These are phyloP conservation scores for Colletotrichum chlorophyti DNA, from an alignment of 2,329 filamentous ascomycete genomes.

Conservation along the genomic window DNA sequence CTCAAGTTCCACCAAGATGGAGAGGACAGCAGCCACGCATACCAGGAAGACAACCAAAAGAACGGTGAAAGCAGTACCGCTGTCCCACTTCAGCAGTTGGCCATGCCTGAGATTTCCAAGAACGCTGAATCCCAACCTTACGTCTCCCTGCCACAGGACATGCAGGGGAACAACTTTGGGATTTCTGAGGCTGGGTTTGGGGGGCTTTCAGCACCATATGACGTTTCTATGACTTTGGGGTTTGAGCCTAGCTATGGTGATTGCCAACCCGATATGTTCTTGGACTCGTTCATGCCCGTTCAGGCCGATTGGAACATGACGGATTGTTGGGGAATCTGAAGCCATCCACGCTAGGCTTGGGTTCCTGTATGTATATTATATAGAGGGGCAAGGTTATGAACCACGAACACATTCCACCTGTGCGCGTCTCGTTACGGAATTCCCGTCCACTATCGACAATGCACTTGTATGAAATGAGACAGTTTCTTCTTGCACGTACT, in stretches of 20 bases:
- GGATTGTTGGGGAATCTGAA: not conserved
- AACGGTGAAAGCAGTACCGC: not conserved
- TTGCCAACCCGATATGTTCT: conserved; percentile 14
- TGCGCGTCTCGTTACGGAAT: too few relatives aligned
- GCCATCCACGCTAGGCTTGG: too few relatives aligned
- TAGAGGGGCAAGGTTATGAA: too few relatives aligned
- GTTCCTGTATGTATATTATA: too few relatives aligned
- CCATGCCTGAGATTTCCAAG: not conserved
- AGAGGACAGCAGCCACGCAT: not conserved
- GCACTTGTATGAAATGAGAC: too few relatives aligned
- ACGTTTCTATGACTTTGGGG: conserved; percentile 15
- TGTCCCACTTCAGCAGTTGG: not conserved
- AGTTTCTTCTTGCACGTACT: too few relatives aligned
- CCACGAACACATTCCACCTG: too few relatives aligned
- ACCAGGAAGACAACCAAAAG: not conserved
- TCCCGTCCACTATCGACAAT: too few relatives aligned
- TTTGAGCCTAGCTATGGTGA: conserved; percentile 19
- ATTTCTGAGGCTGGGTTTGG: not conserved
- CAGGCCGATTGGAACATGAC: conserved; percentile 13
- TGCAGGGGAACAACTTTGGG: not conserved
- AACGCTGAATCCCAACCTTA: not conserved
- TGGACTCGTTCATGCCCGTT: conserved; percentile 18
- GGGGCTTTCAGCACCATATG: not conserved
- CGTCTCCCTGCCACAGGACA: not conserved
- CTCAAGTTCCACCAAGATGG: conserved; percentile 18